A percentile compares a stretch with the other conserved stretches of the same genome.
These are phyloP conservation scores for Candida palmyrensis DNA, from an alignment of 805 yeast species.

Conservation along the genomic window DNA sequence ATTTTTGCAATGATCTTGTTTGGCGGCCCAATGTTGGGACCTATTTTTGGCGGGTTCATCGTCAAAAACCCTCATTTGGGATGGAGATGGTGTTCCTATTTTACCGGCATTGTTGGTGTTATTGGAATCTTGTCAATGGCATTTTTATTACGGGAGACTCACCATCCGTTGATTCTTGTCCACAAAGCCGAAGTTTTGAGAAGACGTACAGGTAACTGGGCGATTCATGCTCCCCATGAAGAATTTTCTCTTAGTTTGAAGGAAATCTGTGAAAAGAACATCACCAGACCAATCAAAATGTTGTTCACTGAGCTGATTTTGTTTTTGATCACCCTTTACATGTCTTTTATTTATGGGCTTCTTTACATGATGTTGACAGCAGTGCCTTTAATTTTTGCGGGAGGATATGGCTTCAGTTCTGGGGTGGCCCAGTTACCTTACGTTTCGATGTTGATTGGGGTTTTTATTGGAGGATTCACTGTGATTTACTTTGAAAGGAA, in stretches of 20 bases:
- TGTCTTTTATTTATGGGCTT: constrained; percentile 46
- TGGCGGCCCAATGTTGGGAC: constrained; percentile 77
- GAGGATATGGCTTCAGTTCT: constrained; percentile 17
- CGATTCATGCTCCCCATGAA: constrained; percentile 34
- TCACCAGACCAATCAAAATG: constrained; percentile 34
- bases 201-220: constrained; percentile 39
- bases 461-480: constrained; percentile 21
- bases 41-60: constrained; percentile 49
- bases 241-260: constrained; percentile 23
- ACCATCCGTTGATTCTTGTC: constrained; percentile 32
- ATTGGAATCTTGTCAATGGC: constrained; percentile 27
- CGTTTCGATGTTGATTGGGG: constrained; percentile 30
- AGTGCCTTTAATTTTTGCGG: constrained; percentile 41
- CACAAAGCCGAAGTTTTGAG: constrained; percentile 30
- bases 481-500: constrained; percentile 13
- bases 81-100: constrained; percentile 59
- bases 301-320: constrained; percentile 38
- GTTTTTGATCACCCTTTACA: constrained; percentile 38
- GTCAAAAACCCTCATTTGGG: constrained; percentile 34
- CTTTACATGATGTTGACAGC: constrained; percentile 43
- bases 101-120: constrained; percentile 38
- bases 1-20: constrained; percentile 70
- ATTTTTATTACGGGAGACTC: constrained; percentile 32
- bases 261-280: constrained; percentile 31
- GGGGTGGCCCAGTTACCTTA: constrained; percentile 26